Evolutionary conservation across 768 basidiomycete species (phyloP).

Genomic region (Xerocomellus amylosporus): DNA sequence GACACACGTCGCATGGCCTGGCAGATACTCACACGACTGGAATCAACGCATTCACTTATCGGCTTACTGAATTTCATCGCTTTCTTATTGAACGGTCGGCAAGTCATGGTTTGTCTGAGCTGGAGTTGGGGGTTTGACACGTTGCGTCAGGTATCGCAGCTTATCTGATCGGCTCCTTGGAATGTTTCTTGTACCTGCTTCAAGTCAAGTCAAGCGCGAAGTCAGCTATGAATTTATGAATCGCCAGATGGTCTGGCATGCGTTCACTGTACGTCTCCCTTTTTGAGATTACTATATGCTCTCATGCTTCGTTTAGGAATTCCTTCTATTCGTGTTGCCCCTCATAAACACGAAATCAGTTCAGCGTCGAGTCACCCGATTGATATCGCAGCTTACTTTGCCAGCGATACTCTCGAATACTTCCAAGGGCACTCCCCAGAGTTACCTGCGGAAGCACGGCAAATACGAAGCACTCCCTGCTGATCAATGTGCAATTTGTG

Average conservation of each 20-base stretch:
- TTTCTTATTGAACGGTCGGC: conserved; percentile 89
- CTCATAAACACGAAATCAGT: conserved; percentile 69
- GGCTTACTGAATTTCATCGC: conserved; percentile 73
- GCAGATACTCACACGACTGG: conserved; percentile 62
- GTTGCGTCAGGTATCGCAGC: conserved; percentile 72
- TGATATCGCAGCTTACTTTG: conserved; percentile 23
- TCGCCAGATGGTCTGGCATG: conserved; percentile 99
- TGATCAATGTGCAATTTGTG: conserved; percentile 89
- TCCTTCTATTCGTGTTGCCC: conserved; percentile 88
- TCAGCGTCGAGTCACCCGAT: conserved; percentile 51
- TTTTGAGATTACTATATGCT: not conserved
- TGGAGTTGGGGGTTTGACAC: not conserved
- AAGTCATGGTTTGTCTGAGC: conserved; percentile 27
- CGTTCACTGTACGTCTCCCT: conserved; percentile 74
- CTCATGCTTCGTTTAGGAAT: conserved; percentile 65
- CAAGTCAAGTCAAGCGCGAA: conserved; percentile 66
- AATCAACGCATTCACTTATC: conserved; percentile 62
- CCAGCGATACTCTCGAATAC: conserved; percentile 34
- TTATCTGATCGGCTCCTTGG: conserved; percentile 73
- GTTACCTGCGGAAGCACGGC: conserved; percentile 38
- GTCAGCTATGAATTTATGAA: conserved; percentile 99
- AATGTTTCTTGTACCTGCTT: conserved; percentile 72
- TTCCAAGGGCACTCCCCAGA: conserved; percentile 15
- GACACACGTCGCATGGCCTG: conserved; percentile 73
- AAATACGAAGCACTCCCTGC: conserved; percentile 67